Evolutionary conservation across 2,329 filamentous ascomycete genomes (phyloP), one percentile per base, ranked within the genome.

Genomic region (Ciborinia camelliae): DNA sequence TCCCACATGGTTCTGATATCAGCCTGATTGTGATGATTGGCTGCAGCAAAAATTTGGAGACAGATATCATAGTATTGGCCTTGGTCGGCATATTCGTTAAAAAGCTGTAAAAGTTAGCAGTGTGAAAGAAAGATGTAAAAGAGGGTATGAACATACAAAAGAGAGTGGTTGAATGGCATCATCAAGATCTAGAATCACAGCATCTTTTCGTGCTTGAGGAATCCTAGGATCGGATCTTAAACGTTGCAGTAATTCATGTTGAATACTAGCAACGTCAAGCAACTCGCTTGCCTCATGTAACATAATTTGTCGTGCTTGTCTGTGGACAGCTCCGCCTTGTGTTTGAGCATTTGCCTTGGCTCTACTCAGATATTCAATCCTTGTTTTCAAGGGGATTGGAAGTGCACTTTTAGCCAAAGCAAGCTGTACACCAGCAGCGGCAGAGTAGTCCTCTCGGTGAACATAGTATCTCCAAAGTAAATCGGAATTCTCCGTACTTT

Each of bases 31-130:
- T 94, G 90, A 80, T 96, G 91, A 76, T 98, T 92, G 53, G 94
- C 94, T 1, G 90, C 86, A 76, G 96, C 90, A 80, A 93, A 98
- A 73, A 99, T 97, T 66, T 94, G 83, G 10, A 99, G 85, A 75
- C 91, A 97, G 59, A 99, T 85, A 75, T 98, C 95, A 78, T 92
- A 94, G 81, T 99, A 99, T 58, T 87, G 89, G 2, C 92, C 95
- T 73, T 91, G 89, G 74, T 97, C 93, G 63, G 93, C 92, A 73
- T 92, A 99, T 68, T 87, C 81, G 75, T 98, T 96, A 79, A 92
- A 99, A n/a, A 99, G 86, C 87, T 96, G 73, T 3, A 35, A 9
- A 26, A 50, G 50, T 71, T 67, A 71, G 66, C 41, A 39, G 28
- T 37, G 20, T 28, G 18, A 7, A 47, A 48, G 55, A 12, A 26